Evolutionary conservation across 805 yeast species (phyloP).

Genomic region (Candida germanica): DNA sequence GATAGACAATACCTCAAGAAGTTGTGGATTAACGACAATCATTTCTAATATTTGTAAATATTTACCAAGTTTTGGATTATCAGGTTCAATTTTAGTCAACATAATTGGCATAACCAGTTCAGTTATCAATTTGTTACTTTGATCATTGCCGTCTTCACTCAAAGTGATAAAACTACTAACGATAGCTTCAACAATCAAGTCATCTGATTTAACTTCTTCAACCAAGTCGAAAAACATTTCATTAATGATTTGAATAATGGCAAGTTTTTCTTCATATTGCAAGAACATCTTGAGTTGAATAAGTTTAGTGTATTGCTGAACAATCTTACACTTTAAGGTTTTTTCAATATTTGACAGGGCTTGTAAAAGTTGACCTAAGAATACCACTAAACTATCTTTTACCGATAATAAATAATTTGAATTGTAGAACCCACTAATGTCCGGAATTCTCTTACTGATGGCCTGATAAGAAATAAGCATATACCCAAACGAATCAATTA

Average conservation of each 20-base stretch:
- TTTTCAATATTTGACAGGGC: slow-evolving; percentile 67
- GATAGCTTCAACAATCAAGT: slow-evolving; percentile 51
- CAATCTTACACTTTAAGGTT: slow-evolving; percentile 62
- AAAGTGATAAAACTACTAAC: slow-evolving; percentile 51
- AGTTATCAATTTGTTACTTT: slow-evolving; percentile 10
- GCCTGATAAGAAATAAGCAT: slow-evolving; percentile 48
- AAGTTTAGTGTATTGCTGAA: slow-evolving; percentile 61
- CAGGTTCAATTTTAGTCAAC: slow-evolving; percentile 12
- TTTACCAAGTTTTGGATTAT: slow-evolving; percentile 22
- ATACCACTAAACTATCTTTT: slow-evolving; percentile 66
- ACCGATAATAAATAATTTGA: slow-evolving; percentile 39
- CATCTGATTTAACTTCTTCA: slow-evolving; percentile 35
- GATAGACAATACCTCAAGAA: slow-evolving; percentile 44
- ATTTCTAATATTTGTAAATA: slow-evolving; percentile 15
- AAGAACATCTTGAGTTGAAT: slow-evolving; percentile 50
- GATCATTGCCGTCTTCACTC: slow-evolving; percentile 17
- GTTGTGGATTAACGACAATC: slow-evolving; percentile 30
- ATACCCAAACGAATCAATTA: slow-evolving; percentile 59
- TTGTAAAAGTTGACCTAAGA: slow-evolving; percentile 67
- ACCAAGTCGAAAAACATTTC: slow-evolving; percentile 47
- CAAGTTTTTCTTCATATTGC: slow-evolving; percentile 50
- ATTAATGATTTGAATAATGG: slow-evolving; percentile 62
- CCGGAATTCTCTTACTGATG: slow-evolving; percentile 9
- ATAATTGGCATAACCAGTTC: slow-evolving; percentile 29
- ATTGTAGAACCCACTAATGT: slow-evolving; percentile 10